Evolutionary conservation across 2,329 filamentous ascomycete genomes (phyloP).

Genomic region (Purpureocillium lavendulum): DNA sequence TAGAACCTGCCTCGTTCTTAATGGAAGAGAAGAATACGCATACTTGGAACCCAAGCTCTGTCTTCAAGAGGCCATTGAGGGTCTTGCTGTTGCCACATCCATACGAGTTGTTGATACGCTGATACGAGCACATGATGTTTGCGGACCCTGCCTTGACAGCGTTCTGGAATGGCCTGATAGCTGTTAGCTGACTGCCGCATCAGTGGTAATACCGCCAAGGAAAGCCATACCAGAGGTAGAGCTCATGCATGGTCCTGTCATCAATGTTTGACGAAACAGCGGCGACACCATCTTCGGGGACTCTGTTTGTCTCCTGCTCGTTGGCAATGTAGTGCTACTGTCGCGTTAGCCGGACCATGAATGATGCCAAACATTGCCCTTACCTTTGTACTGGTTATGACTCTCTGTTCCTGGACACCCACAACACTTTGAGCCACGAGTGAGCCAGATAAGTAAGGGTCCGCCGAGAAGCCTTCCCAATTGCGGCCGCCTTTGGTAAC

Average conservation of each 20-base stretch:
- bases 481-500: slow-evolving; percentile 54
- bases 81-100: slow-evolving; percentile 60
- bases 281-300: slow-evolving; percentile 50
- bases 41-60: slow-evolving; percentile 44
- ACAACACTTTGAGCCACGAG: slow-evolving; percentile 42
- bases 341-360: slow-evolving; percentile 18
- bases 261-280: slow-evolving; percentile 45
- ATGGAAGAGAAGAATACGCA: too few relatives aligned
- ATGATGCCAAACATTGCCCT: not conserved
- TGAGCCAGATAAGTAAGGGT: slow-evolving; percentile 49
- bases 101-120: slow-evolving; percentile 63
- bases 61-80: slow-evolving; percentile 58
- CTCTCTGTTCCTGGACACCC: slow-evolving; percentile 30
- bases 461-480: slow-evolving; percentile 47
- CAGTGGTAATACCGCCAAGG: too few relatives aligned
- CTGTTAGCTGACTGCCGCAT: too few relatives aligned
- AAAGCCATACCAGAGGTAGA: too few relatives aligned
- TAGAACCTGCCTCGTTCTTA: slow-evolving; percentile 7
- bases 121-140: slow-evolving; percentile 55
- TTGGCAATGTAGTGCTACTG: slow-evolving; percentile 61
- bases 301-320: slow-evolving; percentile 69
- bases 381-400: slow-evolving; percentile 58
- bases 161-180: slow-evolving; percentile 55
- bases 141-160: slow-evolving; percentile 52
- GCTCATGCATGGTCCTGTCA: too few relatives aligned